phyloP scores from a whole-genome alignment of 495 filamentous ascomycete genomes.

The Halenospora varia region DNA sequence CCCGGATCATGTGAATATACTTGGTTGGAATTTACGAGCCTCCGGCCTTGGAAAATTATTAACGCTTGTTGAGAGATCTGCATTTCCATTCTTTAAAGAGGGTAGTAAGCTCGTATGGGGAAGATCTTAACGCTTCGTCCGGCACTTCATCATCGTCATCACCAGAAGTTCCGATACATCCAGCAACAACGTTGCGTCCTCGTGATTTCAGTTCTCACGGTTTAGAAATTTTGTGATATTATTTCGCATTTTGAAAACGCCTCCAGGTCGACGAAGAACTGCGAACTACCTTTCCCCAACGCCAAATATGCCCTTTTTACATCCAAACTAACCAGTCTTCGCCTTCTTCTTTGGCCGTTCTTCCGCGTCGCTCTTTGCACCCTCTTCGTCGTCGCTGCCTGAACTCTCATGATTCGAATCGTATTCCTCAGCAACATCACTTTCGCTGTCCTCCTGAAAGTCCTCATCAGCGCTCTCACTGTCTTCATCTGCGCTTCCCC shows the following conservation, averaged over 20 bases:
- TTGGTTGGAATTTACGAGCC: neutral
- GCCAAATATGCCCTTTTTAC: slow-evolving; percentile 17
- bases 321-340: slow-evolving; percentile 37
- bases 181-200: neutral
- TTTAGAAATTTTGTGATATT: neutral
- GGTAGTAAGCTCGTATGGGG: neutral
- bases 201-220: neutral
- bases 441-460: slow-evolving; percentile 86
- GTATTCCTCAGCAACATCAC: slow-evolving; percentile 94
- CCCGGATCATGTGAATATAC: too few relatives aligned
- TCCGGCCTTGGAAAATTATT: neutral
- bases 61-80: neutral
- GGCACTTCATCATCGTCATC: neutral
- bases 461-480: slow-evolving; percentile 93
- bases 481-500: slow-evolving; percentile 93
- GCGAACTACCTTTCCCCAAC: slow-evolving; percentile 3
- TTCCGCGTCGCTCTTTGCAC: slow-evolving; percentile 49
- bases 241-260: neutral
- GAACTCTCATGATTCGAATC: slow-evolving; percentile 87
- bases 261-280: neutral
- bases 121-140: too few relatives aligned
- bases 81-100: neutral
- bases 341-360: slow-evolving; percentile 68
- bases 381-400: slow-evolving; percentile 58
- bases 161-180: neutral